These are phyloP conservation scores for Lactarius psammicola DNA, from an alignment of 768 basidiomycete genomes.

Conservation along the genomic window DNA sequence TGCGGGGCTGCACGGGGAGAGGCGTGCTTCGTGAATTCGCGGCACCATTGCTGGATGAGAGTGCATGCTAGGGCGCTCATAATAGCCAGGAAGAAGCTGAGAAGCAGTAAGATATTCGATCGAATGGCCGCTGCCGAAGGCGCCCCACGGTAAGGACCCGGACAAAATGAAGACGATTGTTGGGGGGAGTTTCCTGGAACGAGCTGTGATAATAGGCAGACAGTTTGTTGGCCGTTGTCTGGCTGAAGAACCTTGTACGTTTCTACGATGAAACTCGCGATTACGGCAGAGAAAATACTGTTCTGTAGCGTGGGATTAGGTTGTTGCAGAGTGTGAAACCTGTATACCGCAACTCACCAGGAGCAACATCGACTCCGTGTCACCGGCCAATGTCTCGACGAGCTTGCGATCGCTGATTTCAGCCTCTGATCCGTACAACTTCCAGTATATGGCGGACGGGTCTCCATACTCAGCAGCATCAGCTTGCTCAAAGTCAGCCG, in stretches of 20 bases:
- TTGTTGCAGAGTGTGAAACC: not conserved
- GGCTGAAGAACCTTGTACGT: conserved; percentile 23
- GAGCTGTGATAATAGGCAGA: conserved; percentile 12
- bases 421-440: conserved; percentile 20
- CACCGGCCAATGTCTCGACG: conserved; percentile 16
- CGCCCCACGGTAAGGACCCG: not conserved
- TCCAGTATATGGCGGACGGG: conserved; percentile 24
- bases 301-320: not conserved
- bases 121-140: conserved; percentile 3
- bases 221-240: not conserved
- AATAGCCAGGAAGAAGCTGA: conserved; percentile 19
- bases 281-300: conserved; percentile 26
- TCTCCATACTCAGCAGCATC: not conserved
- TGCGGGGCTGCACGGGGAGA: conserved; percentile 9
- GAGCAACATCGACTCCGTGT: conserved; percentile 25
- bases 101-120: conserved; percentile 10
- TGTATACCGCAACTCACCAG: conserved; percentile 10
- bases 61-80: conserved; percentile 12
- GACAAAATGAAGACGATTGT: too few species aligned
- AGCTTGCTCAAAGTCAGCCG: not conserved
- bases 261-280: conserved; percentile 27
- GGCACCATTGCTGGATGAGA: conserved; percentile 25
- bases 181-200: not conserved
- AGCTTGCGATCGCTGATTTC: conserved; percentile 19
- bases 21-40: not conserved